Evolutionary conservation across 306 rosid genomes (phyloP).

Genomic region (Prunus salicina): DNA sequence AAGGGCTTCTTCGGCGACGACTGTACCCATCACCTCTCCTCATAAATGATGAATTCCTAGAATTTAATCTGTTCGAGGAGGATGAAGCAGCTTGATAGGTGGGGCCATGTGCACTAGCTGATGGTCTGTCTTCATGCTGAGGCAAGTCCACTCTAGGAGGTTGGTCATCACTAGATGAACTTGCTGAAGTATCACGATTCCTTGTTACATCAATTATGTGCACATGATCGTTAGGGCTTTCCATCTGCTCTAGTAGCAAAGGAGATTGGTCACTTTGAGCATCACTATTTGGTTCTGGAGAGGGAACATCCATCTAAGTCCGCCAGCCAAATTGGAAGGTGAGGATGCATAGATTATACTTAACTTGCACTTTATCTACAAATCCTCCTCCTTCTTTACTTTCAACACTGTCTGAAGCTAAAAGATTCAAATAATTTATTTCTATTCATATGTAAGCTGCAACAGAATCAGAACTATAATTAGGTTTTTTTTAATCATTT

Average conservation of each 20-base stretch:
- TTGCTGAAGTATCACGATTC: conserved; percentile 41
- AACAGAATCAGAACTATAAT: conserved; percentile 17
- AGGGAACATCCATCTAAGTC: conserved; percentile 67
- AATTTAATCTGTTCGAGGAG: conserved; percentile 39
- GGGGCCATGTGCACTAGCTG: conserved; percentile 23
- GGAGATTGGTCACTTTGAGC: conserved; percentile 52
- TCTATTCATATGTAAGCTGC: conserved; percentile 31
- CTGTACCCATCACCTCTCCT: conserved; percentile 58
- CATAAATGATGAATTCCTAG: conserved; percentile 46
- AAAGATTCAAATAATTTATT: conserved; percentile 5
- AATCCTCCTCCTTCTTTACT: conserved; percentile 11
- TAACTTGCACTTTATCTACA: conserved; percentile 23
- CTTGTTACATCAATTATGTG: conserved; percentile 53
- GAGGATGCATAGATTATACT: conserved; percentile 44
- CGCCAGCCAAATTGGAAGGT: conserved; percentile 30
- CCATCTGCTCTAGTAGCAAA: conserved; percentile 60
- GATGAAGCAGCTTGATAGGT: conserved; percentile 39
- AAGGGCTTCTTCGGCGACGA: conserved; percentile 58
- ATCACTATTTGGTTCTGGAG: conserved; percentile 38
- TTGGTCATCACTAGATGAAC: conserved; percentile 41
- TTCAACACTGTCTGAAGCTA: conserved; percentile 8
- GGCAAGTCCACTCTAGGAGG: conserved; percentile 33
- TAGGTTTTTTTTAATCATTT: neutral
- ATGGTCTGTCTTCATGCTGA: conserved; percentile 36
- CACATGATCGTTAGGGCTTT: conserved; percentile 29